phyloP scores from a whole-genome alignment of 2,329 filamentous ascomycete genomes.

The Calonectria leucothoes region DNA sequence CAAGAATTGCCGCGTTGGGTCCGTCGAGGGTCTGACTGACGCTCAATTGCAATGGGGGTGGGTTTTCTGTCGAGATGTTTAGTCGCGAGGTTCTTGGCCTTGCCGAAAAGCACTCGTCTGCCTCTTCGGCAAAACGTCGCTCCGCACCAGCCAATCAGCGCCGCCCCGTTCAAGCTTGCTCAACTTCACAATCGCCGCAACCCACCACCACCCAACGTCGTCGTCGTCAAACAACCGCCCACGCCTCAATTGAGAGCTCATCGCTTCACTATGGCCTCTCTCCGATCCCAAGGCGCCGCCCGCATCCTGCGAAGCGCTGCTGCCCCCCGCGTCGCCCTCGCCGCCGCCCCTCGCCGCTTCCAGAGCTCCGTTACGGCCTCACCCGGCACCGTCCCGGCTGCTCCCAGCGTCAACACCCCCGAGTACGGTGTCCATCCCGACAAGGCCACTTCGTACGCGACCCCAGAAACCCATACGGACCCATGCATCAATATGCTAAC shows the following conservation, averaged over 20 bases:
- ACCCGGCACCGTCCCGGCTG: constrained; percentile 51
- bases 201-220: constrained; percentile 30
- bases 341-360: constrained; percentile 63
- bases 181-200: constrained; percentile 44
- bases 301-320: constrained; percentile 63
- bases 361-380: constrained; percentile 63
- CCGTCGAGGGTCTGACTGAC: constrained; percentile 46
- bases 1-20: constrained; percentile 43
- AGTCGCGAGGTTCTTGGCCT: constrained; percentile 42
- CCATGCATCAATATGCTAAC: constrained; percentile 30
- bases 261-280: constrained; percentile 69
- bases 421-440: constrained; percentile 86
- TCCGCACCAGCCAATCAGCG: constrained; percentile 57
- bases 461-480: neutral
- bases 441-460: constrained; percentile 85
- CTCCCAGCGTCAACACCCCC: constrained; percentile 68
- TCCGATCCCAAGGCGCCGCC: constrained; percentile 67
- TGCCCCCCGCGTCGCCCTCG: constrained; percentile 50
- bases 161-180: constrained; percentile 41
- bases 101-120: constrained; percentile 62
- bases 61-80: constrained; percentile 41
- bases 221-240: constrained; percentile 35
- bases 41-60: constrained; percentile 50
- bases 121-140: constrained; percentile 54
- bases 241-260: constrained; percentile 40